These are phyloP conservation scores for Collariella sp. DNA, from an alignment of 495 filamentous ascomycete genomes.

Conservation along the genomic window DNA sequence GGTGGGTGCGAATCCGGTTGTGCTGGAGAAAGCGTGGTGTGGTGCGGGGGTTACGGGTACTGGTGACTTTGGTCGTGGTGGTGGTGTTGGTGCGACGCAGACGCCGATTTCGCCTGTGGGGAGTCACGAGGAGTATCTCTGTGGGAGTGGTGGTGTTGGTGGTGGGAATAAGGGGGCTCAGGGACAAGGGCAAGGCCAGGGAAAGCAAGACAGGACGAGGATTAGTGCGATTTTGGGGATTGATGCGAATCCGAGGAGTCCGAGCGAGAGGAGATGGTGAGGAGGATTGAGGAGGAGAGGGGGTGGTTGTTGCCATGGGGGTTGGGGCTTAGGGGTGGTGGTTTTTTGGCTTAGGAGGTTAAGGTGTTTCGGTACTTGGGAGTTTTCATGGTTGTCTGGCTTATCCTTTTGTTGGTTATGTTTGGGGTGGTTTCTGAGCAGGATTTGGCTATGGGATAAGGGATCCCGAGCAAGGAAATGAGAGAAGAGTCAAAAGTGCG, in stretches of 20 bases:
- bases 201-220: slow-evolving; percentile 42
- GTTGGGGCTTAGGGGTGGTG: not conserved
- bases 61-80: too few species aligned
- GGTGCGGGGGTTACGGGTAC: too few species aligned
- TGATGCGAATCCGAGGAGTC: slow-evolving; percentile 45
- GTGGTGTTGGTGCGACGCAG: slow-evolving; percentile 23
- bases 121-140: slow-evolving; percentile 34
- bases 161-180: not conserved
- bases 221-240: slow-evolving; percentile 48
- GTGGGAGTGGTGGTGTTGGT: not conserved
- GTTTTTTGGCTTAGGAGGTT: too few species aligned
- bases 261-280: slow-evolving; percentile 46
- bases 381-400: not conserved
- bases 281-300: slow-evolving; percentile 41
- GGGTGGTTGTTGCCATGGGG: slow-evolving; percentile 11
- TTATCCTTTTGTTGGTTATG: slow-evolving; percentile 4
- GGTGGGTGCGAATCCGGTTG: slow-evolving; percentile 48
- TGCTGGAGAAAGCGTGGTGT: slow-evolving; percentile 63
- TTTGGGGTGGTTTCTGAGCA: slow-evolving; percentile 3
- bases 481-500: not conserved
- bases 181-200: slow-evolving; percentile 6
- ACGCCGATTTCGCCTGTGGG: slow-evolving; percentile 40
- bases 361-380: too few species aligned
- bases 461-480: too few species aligned
- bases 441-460: not conserved